Conservation (phyloP, 352 stramenopile species). For the Phytophthora hibernalis region DNA sequence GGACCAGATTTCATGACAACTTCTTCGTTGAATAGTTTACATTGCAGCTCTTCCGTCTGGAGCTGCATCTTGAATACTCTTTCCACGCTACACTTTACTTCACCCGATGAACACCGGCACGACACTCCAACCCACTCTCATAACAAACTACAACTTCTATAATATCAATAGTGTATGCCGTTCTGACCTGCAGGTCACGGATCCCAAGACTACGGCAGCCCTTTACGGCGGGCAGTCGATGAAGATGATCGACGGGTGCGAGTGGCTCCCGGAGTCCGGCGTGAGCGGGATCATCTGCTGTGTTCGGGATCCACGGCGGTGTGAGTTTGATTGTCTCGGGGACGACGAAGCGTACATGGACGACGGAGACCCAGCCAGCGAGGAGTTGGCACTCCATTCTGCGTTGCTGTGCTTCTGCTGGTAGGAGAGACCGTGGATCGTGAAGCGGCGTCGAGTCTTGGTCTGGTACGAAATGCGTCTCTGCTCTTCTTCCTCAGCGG, state of each 20-base stretch:
- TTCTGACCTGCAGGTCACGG: background rate
- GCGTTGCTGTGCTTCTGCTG: slow-evolving; percentile 23
- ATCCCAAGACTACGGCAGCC: background rate
- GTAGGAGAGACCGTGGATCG: slow-evolving; percentile 35
- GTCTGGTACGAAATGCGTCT: slow-evolving; percentile 31
- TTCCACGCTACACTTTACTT: slow-evolving; percentile 11
- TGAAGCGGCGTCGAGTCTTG: slow-evolving; percentile 37
- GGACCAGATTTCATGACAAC: too few relatives aligned
- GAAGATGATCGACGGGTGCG: slow-evolving; percentile 47
- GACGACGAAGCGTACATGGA: slow-evolving; percentile 15
- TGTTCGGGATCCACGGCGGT: slow-evolving; percentile 15
- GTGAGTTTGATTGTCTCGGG: slow-evolving; percentile 8
- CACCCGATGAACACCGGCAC: background rate
- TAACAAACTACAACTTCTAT: background rate
- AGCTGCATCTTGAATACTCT: slow-evolving; percentile 18
- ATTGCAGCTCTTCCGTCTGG: slow-evolving; percentile 21
- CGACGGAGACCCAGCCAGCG: slow-evolving; percentile 22
- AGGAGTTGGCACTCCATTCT: slow-evolving; percentile 21
- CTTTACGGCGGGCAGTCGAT: slow-evolving; percentile 43
- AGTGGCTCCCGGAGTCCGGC: too few relatives aligned
- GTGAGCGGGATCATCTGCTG: slow-evolving; percentile 17
- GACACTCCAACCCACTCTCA: background rate
- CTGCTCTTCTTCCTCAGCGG: slow-evolving; percentile 24
- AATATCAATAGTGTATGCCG: slow-evolving; percentile 3
- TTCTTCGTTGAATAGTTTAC: slow-evolving; percentile 17